These are phyloP conservation scores for Chaetomium cochliodes DNA, from an alignment of 495 filamentous ascomycete species.

Conservation along the genomic window DNA sequence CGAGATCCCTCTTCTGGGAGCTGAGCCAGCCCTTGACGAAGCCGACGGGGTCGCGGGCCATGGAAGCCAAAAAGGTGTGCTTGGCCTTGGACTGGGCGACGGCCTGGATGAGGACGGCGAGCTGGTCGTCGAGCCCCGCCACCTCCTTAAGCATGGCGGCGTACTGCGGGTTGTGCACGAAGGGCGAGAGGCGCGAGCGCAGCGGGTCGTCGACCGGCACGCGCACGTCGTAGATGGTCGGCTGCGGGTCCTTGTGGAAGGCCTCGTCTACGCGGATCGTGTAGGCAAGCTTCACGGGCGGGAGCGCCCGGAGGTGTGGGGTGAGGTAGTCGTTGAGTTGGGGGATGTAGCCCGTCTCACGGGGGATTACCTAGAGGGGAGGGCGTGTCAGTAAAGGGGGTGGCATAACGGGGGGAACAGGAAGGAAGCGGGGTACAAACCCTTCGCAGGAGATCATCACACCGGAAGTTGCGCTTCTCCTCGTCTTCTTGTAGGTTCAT, in stretches of 20 bases:
- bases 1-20: conserved; percentile 85
- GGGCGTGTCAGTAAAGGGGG: conserved; percentile 21
- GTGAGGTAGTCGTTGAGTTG: conserved; percentile 74
- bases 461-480: conserved; percentile 85
- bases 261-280: conserved; percentile 91
- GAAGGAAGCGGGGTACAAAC: conserved; percentile 44
- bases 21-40: conserved; percentile 83
- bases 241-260: conserved; percentile 63
- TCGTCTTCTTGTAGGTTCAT: conserved; percentile 89
- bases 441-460: conserved; percentile 74
- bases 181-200: conserved; percentile 60
- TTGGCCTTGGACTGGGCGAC: conserved; percentile 77
- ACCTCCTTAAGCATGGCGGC: conserved; percentile 67
- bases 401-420: neutral
- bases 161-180: conserved; percentile 58
- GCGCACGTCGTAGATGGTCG: conserved; percentile 84
- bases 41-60: conserved; percentile 74
- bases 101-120: conserved; percentile 75
- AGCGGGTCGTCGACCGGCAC: conserved; percentile 84
- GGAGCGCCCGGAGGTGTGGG: conserved; percentile 70
- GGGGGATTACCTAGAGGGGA: conserved; percentile 65
- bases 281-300: conserved; percentile 82
- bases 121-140: conserved; percentile 71
- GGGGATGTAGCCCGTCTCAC: conserved; percentile 84
- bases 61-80: conserved; percentile 73